Conservation (phyloP, 139 green algal genomes). For the Coelastrella sp. region DNA sequence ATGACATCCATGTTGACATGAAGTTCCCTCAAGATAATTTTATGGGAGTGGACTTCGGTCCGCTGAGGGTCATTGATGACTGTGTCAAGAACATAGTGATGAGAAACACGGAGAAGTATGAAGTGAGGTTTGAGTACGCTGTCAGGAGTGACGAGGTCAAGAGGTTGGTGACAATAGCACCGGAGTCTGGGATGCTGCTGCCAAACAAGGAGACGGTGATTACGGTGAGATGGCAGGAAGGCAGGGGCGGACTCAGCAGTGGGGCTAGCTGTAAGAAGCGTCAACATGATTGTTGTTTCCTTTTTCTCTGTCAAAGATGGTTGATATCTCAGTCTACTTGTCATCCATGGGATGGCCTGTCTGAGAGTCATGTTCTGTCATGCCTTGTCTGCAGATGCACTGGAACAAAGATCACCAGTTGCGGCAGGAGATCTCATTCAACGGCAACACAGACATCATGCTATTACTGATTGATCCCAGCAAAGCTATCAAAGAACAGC, state of each 20-base stretch:
- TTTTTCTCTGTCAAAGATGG: too few species aligned
- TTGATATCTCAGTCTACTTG: too few species aligned
- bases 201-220: slow-evolving; percentile 65
- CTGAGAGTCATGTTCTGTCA: not conserved
- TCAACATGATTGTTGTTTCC: too few species aligned
- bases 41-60: slow-evolving; percentile 66
- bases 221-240: slow-evolving; percentile 37
- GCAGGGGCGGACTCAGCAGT: not conserved
- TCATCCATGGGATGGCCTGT: too few species aligned
- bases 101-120: slow-evolving; percentile 83
- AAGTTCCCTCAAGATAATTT: slow-evolving; percentile 67
- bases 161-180: slow-evolving; percentile 71
- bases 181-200: slow-evolving; percentile 64
- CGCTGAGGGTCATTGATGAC: slow-evolving; percentile 70
- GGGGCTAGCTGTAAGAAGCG: not conserved
- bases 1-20: slow-evolving; percentile 79
- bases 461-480: slow-evolving; percentile 81
- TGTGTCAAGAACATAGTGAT: slow-evolving; percentile 61
- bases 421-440: slow-evolving; percentile 66
- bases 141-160: slow-evolving; percentile 45
- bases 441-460: slow-evolving; percentile 71
- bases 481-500: slow-evolving; percentile 65
- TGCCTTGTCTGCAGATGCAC: slow-evolving; percentile 50
- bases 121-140: slow-evolving; percentile 69
- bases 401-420: slow-evolving; percentile 72